Percentiles rank a stretch among this genome's conserved stretches.
Evolutionary conservation across 2,329 filamentous ascomycete species (phyloP).

Genomic region (Sclerotinia borealis): DNA sequence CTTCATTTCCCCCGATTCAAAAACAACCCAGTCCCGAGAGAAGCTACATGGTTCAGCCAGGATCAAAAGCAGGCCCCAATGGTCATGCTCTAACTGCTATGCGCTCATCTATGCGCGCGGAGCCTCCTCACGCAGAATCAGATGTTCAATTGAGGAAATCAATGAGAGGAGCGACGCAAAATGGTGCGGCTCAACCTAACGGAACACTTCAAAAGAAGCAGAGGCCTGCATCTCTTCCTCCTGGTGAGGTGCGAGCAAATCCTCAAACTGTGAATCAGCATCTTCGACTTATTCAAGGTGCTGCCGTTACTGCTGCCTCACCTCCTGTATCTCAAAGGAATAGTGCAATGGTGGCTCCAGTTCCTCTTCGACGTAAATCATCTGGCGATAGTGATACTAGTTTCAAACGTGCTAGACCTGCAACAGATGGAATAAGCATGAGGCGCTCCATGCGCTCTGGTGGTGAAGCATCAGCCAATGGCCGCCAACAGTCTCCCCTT

Average conservation of each 20-base stretch:
- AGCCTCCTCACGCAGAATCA: constrained; percentile 21
- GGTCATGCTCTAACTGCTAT: constrained; percentile 31
- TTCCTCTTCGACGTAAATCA: constrained; percentile 44
- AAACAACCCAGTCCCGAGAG: constrained; percentile 23
- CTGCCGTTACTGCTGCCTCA: constrained; percentile 19
- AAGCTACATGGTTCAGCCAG: constrained; percentile 38
- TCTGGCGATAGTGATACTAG: constrained; percentile 74
- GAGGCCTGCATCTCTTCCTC: constrained; percentile 28
- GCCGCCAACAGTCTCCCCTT: constrained; percentile 32
- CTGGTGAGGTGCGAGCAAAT: constrained; percentile 16
- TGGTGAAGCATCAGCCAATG: constrained; percentile 27
- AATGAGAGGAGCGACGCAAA: constrained; percentile 26
- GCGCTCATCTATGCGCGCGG: constrained; percentile 43
- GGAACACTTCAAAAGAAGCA: constrained; percentile 34
- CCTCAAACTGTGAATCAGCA: constrained; percentile 22
- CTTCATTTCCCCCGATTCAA: constrained; percentile 14
- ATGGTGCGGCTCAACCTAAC: constrained; percentile 20
- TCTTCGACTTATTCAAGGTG: constrained; percentile 21
- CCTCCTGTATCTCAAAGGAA: constrained; percentile 12
- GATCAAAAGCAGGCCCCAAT: constrained; percentile 28
- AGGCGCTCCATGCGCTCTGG: constrained; percentile 64
- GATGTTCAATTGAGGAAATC: constrained; percentile 30
- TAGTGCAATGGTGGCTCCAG: constrained; percentile 11
- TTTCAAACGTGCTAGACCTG: constrained; percentile 61
- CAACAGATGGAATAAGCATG: constrained; percentile 52